Evolutionary conservation across 306 rosid species (phyloP), one percentile per base, ranked within the genome.

Genomic region (Pterocarpus macrocarpus): DNA sequence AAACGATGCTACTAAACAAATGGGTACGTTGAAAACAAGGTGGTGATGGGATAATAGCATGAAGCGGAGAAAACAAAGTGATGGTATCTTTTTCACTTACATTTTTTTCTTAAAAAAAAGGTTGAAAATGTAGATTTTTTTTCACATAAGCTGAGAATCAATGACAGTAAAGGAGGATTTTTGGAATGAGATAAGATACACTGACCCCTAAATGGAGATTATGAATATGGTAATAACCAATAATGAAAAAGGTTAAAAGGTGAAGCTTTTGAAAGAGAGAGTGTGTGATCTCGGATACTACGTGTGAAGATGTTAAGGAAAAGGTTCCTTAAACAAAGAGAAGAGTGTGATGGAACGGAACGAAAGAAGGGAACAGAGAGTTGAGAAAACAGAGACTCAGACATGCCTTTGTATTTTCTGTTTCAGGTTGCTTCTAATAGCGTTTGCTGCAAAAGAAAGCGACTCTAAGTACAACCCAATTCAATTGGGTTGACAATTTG

Each of bases 61-160:
- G 69, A 80, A 74, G 77, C 77, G 85, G 80, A 80, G 77, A 69
- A 73, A 80, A 73, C 82, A 83, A 73, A 63, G 80, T 63, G 70
- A 81, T 11, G 12, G 47, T 5, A 43, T 43, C 47, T 6, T 0
- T 43, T 43, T 38, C 5, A 38, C 5, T 38, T 38, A 38, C 1
- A 38, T 5, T 38, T 38, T 38, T 38, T 38, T 38, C 5, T 7
- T 55, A 9, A n/a, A 55, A 17, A 17, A 17, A 30, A 9, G 45
- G 50, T 7, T 7, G 58, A 4, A 49, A 33, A 62, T 34, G 32
- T 17, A 59, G 50, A 66, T 69, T 50, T 35, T 36, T 7, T 41
- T 41, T 43, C 8, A 16, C 36, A 50, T 12, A 75, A 81, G 45
- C 59, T 30, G 45, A 17, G 16, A 30, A 4, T 16, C 22, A 33